Evolutionary conservation across 176 grass and related monocot species (phyloP).

Genomic region (Lolium perenne): DNA sequence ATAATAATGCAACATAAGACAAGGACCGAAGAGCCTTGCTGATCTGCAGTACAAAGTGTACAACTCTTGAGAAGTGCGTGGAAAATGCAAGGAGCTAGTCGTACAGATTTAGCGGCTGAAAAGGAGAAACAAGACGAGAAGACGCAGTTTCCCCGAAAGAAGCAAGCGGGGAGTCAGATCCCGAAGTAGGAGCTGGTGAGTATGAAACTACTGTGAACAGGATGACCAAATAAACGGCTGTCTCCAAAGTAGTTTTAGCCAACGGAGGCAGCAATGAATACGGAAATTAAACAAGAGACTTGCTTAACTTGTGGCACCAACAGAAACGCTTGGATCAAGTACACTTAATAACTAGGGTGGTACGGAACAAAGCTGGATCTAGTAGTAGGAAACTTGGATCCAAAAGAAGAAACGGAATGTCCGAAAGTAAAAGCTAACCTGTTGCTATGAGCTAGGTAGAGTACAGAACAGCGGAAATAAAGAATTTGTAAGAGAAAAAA

Average conservation of each 20-base stretch:
- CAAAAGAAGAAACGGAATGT: neutral
- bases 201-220: neutral
- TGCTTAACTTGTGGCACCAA: neutral
- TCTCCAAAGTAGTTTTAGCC: neutral
- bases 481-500: neutral
- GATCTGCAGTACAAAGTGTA: neutral
- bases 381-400: neutral
- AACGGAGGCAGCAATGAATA: neutral
- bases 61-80: neutral
- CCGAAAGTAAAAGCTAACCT: neutral
- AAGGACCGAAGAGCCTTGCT: constrained; percentile 1
- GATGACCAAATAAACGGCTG: neutral
- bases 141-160: neutral
- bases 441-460: neutral
- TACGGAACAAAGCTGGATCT: neutral
- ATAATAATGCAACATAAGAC: constrained; percentile 25
- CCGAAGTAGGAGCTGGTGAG: neutral
- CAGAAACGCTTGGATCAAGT: constrained; percentile 18
- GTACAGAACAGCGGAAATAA: neutral
- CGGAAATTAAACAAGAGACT: constrained; percentile 28
- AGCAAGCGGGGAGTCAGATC: neutral
- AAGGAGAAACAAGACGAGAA: neutral
- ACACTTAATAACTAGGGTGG: neutral
- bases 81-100: neutral
- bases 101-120: neutral